Conservation (phyloP, 805 yeast genomes). For the Candida jianshihensis region DNA sequence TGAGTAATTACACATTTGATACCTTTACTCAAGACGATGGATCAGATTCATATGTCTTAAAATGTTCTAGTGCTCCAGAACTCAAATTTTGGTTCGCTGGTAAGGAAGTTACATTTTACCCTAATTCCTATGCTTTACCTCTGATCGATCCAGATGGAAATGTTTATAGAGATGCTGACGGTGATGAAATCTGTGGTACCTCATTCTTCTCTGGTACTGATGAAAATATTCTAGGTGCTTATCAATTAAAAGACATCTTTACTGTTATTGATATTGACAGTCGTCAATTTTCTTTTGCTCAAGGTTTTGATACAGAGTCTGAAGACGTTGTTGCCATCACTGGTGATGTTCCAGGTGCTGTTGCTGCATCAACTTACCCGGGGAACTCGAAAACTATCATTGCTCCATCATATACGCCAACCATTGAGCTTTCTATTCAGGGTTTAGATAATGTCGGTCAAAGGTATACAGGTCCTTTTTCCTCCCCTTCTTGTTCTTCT, state of each 20-base stretch:
- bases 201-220: conserved; percentile 1
- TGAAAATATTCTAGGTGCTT: conserved; percentile 9
- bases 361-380: too few relatives aligned
- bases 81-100: conserved; percentile 13
- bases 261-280: conserved; percentile 16
- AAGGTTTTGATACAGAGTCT: conserved; percentile 1
- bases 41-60: conserved; percentile 29
- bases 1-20: neutral
- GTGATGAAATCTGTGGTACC: conserved; percentile 13
- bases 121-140: conserved; percentile 7
- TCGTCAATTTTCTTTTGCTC: conserved; percentile 13
- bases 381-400: too few relatives aligned
- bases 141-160: conserved; percentile 6
- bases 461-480: too few relatives aligned
- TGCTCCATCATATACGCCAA: too few relatives aligned
- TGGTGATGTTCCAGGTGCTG: conserved; percentile 13
- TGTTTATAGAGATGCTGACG: conserved; percentile 5
- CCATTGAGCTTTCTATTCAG: too few relatives aligned
- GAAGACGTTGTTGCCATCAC: conserved; percentile 10
- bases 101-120: conserved; percentile 6
- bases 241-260: conserved; percentile 8
- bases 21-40: conserved; percentile 26
- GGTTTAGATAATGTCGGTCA: too few relatives aligned
- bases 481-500: too few relatives aligned
- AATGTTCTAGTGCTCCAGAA: conserved; percentile 13